Evolutionary conservation across 108 stramenopile species (phyloP).

Genomic region (Fistulifera solaris): DNA sequence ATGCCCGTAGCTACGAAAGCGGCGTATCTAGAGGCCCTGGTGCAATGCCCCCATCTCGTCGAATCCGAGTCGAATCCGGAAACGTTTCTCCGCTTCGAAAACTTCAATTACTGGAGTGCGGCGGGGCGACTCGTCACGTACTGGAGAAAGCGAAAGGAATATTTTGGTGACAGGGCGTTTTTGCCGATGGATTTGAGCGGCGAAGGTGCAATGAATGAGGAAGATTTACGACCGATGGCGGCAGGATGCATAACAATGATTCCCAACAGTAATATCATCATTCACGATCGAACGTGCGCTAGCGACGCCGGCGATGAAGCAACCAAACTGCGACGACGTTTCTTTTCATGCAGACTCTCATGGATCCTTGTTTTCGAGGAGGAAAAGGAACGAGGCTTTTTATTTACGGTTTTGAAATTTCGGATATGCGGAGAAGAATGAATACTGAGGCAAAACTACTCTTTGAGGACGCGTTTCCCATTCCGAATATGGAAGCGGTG

Average conservation of each 20-base stretch:
- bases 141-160: constrained; percentile 9
- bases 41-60: constrained; percentile 11
- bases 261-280: no score
- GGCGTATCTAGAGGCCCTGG: constrained; percentile 14
- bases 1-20: constrained; percentile 10
- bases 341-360: no score
- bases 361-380: no score
- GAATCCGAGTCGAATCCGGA: constrained; percentile 9
- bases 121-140: constrained; percentile 11
- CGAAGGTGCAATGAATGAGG: constrained; percentile 2
- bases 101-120: constrained; percentile 7
- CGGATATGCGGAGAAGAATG: no score
- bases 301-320: no score
- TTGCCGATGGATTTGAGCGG: constrained; percentile 5
- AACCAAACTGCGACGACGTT: no score
- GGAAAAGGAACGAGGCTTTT: no score
- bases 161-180: constrained; percentile 12
- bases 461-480: no score
- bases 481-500: no score
- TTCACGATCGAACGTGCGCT: no score
- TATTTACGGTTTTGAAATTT: no score
- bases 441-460: no score
- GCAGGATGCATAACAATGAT: constrained; percentile 1
- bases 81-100: constrained; percentile 16
- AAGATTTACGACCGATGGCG: background rate